Base-by-base conservation (phyloP, 305 asterid species). In the Solanum aculeatissimum region DNA sequence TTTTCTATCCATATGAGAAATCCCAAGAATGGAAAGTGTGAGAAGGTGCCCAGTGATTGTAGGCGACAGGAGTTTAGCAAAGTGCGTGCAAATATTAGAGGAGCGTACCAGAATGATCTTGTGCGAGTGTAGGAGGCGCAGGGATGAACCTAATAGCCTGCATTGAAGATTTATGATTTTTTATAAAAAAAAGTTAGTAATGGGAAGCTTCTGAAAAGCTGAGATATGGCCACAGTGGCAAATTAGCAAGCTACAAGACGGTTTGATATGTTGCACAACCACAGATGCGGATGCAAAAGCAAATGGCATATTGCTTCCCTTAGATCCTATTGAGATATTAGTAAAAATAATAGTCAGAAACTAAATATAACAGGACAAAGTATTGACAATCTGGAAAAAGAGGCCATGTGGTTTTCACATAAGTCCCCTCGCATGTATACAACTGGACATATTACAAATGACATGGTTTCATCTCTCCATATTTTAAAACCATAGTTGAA, bases 201-300 rank as follows among this genome's bases (percentile, higher is more conserved):
- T n/a, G n/a, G n/a, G n/a, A n/a, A n/a, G n/a, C n/a, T n/a, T n/a
- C n/a, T n/a, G n/a, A n/a, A n/a, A n/a, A n/a, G n/a, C n/a, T n/a
- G n/a, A n/a, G n/a, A n/a, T n/a, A n/a, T n/a, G n/a, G 92, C 85
- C 71, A 89, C 92, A 9, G 89, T 90, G 18, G 84, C 84, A 78
- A 93, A 97, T 94, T 91, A 97, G 55, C 86, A 49, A 29, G 91
- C 90, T 80, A 92, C 53, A 25, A 97, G 92, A 85, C 97, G 93
- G 86, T 86, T 89, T 49, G 99, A 93, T 89, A 95, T 92, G 90
- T 87, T 90, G 84, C 98, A 98, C 88, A 97, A 82, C 99, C 98
- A 95, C 84, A 91, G 82, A 89, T 93, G 99, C 54, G 94, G 99
- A 90, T 95, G 96, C 89, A 95, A 83, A 45, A 94, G 92, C 88